Conservation (phyloP, 108 stramenopile genomes). For the Fragilariopsis cylindrus region DNA sequence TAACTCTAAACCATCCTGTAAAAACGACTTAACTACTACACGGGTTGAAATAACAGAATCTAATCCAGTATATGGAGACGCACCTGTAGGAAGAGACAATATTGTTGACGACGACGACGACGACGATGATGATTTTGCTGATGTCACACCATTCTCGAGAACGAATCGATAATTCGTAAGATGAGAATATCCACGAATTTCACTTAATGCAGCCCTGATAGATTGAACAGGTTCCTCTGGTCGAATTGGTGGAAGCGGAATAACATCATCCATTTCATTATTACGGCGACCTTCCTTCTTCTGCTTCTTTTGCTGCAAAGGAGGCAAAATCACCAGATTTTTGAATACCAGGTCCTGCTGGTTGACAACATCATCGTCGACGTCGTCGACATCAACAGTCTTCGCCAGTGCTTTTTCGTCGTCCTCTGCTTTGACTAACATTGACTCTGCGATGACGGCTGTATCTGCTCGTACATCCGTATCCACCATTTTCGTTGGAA, state of each 20-base stretch:
- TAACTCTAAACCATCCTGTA: constrained; percentile 19
- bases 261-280: constrained; percentile 17
- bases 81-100: constrained; percentile 11
- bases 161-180: constrained; percentile 78
- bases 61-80: constrained; percentile 59
- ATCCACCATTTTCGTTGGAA: no score
- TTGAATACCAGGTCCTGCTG: constrained; percentile 42
- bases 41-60: constrained; percentile 66
- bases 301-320: constrained; percentile 49
- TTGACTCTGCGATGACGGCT: not conserved
- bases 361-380: constrained; percentile 13
- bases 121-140: not conserved
- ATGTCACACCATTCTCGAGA: constrained; percentile 39
- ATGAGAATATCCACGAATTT: constrained; percentile 72
- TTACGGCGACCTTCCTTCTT: constrained; percentile 1
- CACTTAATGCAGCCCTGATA: constrained; percentile 64
- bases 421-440: not conserved
- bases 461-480: not conserved
- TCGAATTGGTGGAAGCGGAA: constrained; percentile 80
- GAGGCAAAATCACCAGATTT: constrained; percentile 67
- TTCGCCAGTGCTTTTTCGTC: no score
- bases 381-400: not conserved
- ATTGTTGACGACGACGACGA: not conserved
- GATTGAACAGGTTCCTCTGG: constrained; percentile 74
- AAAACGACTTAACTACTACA: constrained; percentile 48